Base-by-base conservation (phyloP, 345 rosid genomes). In the Gossypium stocksii region DNA sequence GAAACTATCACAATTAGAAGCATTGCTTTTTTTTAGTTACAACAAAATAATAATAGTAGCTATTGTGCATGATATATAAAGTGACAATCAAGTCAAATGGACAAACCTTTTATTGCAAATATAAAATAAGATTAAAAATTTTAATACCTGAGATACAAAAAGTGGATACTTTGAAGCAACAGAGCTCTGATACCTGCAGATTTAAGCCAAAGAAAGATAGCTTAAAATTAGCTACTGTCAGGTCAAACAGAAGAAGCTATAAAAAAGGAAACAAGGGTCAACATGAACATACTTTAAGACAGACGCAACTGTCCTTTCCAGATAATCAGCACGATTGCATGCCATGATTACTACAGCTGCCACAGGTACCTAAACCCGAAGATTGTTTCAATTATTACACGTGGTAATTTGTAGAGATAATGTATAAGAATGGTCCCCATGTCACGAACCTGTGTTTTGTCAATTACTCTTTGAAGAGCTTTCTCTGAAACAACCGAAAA, bases 291-390 rank as follows among this genome's bases (percentile, higher is more conserved):
- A 95, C 99, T 84, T 95, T 53, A 93, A 81, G 67, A 93, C 82
- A 66, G 99, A 95, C 15, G 83, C 73, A 57, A 95, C 70, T 48
- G 99, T 95, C 86, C 97, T 84, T 78, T 90, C 93, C 70, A 95
- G 83, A 88, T 95, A 95, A 86, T 95, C 98, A 59, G 98, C 97
- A 61, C 97, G 97, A 77, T 89, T 95, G 90, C 99, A 95, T 3
- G 99, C 99, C 99, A 95, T 95, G 80, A 93, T 85, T 72, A 95
- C 98, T 71, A 95, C 89, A 56, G 99, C 99, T 56, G 99, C 98
- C 58, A 93, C 81, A 3, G 94, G 94, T 66, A 49, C 82, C 98
- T 93, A 82, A 73, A 78, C 81, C 15, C 74, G 81, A 67, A 45
- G 61, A 77, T 44, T 57, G 68, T 78, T 49, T 70, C 48, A 75